phyloP scores from a whole-genome alignment of 495 filamentous ascomycete species.

The Daldinia vernicosa region DNA sequence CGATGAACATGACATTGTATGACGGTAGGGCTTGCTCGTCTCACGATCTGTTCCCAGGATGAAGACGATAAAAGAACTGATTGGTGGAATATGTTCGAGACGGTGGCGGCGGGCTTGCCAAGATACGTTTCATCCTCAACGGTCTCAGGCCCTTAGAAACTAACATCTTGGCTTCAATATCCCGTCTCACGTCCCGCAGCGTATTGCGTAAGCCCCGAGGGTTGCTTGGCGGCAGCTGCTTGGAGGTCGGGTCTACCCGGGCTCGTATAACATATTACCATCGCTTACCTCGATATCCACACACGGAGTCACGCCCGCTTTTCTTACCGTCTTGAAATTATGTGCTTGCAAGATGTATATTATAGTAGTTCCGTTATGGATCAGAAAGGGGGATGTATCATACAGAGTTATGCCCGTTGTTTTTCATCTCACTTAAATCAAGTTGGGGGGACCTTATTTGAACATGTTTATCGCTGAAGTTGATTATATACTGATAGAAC shows the following conservation, averaged over 20 bases:
- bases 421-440: no score
- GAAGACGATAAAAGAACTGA: neutral
- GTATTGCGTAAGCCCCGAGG: neutral
- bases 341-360: neutral
- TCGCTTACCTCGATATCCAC: neutral
- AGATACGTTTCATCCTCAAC: constrained; percentile 33
- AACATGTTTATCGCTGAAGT: constrained; percentile 9
- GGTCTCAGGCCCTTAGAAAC: constrained; percentile 17
- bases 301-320: neutral
- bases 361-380: neutral
- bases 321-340: neutral
- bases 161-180: constrained; percentile 22
- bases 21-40: neutral
- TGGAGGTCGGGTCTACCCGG: neutral
- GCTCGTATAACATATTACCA: constrained; percentile 1
- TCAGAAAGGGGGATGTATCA: neutral
- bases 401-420: neutral
- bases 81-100: constrained; percentile 5
- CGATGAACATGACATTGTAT: no score
- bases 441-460: no score
- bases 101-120: constrained; percentile 23
- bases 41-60: neutral
- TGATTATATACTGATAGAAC: constrained; percentile 33
- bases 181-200: neutral
- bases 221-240: neutral